Conservation (phyloP, 306 rosid genomes). For the Carpinus fangiana region DNA sequence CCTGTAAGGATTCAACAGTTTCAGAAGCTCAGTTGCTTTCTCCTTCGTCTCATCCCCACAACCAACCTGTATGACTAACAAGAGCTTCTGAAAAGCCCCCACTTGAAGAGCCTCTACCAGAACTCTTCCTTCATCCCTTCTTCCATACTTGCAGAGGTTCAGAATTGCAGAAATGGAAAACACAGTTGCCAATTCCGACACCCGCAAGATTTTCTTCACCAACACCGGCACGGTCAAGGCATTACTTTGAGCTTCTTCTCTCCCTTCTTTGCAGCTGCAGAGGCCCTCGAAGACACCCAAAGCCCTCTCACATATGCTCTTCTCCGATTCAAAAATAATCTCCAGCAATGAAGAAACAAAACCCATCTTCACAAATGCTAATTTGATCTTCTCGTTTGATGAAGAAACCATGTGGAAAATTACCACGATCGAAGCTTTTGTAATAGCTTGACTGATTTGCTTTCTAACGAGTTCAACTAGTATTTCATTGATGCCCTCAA, state of each 20-base stretch:
- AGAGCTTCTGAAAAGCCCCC: slow-evolving; percentile 74
- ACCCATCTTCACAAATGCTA: slow-evolving; percentile 44
- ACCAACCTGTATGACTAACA: slow-evolving; percentile 66
- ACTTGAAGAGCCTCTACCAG: slow-evolving; percentile 69
- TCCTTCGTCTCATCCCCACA: slow-evolving; percentile 60
- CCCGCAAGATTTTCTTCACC: slow-evolving; percentile 69
- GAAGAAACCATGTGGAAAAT: slow-evolving; percentile 46
- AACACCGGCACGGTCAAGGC: slow-evolving; percentile 59
- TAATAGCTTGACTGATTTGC: slow-evolving; percentile 41
- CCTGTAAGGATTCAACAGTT: slow-evolving; percentile 65
- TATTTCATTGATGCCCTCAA: slow-evolving; percentile 47
- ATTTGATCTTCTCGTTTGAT: slow-evolving; percentile 28
- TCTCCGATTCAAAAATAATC: slow-evolving; percentile 58
- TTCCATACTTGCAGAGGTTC: slow-evolving; percentile 55
- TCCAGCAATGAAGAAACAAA: slow-evolving; percentile 48
- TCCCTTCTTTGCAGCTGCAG: slow-evolving; percentile 46
- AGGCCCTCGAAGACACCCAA: slow-evolving; percentile 50
- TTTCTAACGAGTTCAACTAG: slow-evolving; percentile 51
- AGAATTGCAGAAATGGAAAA: slow-evolving; percentile 53
- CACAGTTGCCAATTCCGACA: slow-evolving; percentile 59
- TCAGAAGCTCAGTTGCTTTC: slow-evolving; percentile 65
- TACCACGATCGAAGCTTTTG: slow-evolving; percentile 52
- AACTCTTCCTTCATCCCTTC: slow-evolving; percentile 35
- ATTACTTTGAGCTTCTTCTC: slow-evolving; percentile 42
- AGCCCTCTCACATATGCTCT: slow-evolving; percentile 48